These are phyloP conservation scores for Leucaena leucocephala DNA, from an alignment of 306 rosid species.

Conservation along the genomic window DNA sequence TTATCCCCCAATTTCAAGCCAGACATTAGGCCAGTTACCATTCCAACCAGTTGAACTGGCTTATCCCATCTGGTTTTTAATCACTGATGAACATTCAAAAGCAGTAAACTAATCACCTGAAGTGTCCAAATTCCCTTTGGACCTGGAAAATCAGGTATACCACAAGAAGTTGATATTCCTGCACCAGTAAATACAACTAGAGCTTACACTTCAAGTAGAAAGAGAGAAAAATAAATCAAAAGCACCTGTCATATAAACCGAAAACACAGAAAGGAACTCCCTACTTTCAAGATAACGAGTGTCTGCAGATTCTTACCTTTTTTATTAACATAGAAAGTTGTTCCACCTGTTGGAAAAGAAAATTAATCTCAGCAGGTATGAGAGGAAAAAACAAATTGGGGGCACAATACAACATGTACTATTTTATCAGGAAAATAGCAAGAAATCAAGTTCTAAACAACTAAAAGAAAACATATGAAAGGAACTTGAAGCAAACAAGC, in stretches of 20 bases:
- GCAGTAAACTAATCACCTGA: slow-evolving; percentile 59
- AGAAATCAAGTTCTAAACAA: not conserved
- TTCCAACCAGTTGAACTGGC: not conserved
- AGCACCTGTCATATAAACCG: slow-evolving; percentile 17
- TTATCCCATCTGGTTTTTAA: not conserved
- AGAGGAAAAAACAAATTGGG: not conserved
- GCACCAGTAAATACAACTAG: slow-evolving; percentile 98
- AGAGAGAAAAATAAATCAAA: slow-evolving; percentile 30
- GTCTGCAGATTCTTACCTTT: slow-evolving; percentile 51
- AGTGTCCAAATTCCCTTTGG: slow-evolving; percentile 99
- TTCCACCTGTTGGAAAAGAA: slow-evolving; percentile 64
- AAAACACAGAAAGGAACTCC: slow-evolving; percentile 18
- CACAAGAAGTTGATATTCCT: slow-evolving; percentile 97
- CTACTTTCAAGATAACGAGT: slow-evolving; percentile 28
- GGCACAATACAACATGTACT: not conserved
- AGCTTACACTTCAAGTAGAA: slow-evolving; percentile 87
- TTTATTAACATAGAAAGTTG: slow-evolving; percentile 69
- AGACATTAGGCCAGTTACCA: not conserved
- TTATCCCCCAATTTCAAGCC: not conserved
- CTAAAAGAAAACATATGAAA: not conserved
- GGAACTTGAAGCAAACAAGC: not conserved
- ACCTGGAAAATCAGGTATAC: slow-evolving; percentile 98
- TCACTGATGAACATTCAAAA: not conserved
- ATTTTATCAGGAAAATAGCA: not conserved
- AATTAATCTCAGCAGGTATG: slow-evolving; percentile 3